Conservation (phyloP, 768 basidiomycete genomes). For the Dictyophora rubrovolvata region DNA sequence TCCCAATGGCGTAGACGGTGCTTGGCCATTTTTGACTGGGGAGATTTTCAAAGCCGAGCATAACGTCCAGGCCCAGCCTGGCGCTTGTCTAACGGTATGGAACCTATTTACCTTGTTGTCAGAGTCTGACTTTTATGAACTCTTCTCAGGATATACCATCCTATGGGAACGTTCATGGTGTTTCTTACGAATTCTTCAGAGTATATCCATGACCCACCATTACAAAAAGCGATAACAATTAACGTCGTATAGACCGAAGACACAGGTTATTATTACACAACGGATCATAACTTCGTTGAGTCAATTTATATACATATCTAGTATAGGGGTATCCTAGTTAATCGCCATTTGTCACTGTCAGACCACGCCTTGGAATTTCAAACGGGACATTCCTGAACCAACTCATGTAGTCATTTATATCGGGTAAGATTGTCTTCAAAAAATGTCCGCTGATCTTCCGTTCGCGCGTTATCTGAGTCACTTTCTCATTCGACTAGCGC, state of each 20-base stretch:
- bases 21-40: constrained; percentile 44
- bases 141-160: constrained; percentile 36
- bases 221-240: background rate
- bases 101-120: background rate
- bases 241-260: constrained; percentile 37
- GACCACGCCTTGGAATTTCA: constrained; percentile 50
- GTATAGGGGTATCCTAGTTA: background rate
- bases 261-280: constrained; percentile 41
- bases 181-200: constrained; percentile 41
- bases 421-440: constrained; percentile 25
- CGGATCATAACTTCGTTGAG: constrained; percentile 38
- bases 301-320: background rate
- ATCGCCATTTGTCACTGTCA: constrained; percentile 4
- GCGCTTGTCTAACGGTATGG: constrained; percentile 36
- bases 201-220: constrained; percentile 18
- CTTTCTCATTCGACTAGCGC: constrained; percentile 26
- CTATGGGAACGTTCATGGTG: constrained; percentile 43
- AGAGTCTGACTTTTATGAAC: background rate
- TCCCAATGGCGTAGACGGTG: constrained; percentile 42
- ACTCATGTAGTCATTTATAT: constrained; percentile 51
- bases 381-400: constrained; percentile 32
- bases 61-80: constrained; percentile 42
- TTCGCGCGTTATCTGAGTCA: background rate
- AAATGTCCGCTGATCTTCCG: background rate
- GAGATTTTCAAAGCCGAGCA: constrained; percentile 40